A percentile compares a stretch with the other conserved stretches of the same genome.
Conservation (phyloP, 225 moss, liverwort and hornwort species). For the Lunularia cruciata region DNA sequence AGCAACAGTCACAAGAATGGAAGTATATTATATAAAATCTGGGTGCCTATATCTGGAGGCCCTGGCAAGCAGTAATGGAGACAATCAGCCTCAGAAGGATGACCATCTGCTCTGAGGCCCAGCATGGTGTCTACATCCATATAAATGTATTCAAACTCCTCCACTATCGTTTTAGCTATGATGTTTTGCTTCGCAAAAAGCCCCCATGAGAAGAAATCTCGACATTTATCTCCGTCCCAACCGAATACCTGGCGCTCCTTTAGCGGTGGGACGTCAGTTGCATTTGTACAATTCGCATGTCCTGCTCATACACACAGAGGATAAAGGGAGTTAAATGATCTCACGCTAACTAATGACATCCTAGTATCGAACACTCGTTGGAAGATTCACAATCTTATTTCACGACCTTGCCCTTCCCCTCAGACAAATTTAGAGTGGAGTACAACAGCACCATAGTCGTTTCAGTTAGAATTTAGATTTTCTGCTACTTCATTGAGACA, state of each 20-base stretch:
- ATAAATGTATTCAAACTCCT: slow-evolving; percentile 41
- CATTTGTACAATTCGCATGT: slow-evolving; percentile 32
- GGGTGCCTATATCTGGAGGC: slow-evolving; percentile 39
- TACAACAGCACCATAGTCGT: too few species aligned
- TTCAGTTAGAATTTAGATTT: too few species aligned
- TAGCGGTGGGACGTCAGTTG: slow-evolving; percentile 7
- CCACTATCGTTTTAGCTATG: slow-evolving; percentile 42
- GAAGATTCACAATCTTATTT: too few species aligned
- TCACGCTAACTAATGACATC: too few species aligned
- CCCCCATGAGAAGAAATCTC: slow-evolving; percentile 26
- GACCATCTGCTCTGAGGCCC: slow-evolving; percentile 45
- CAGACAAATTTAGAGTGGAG: too few species aligned
- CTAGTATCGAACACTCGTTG: too few species aligned
- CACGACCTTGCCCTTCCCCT: too few species aligned
- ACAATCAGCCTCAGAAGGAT: slow-evolving; percentile 27
- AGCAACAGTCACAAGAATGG: slow-evolving; percentile 6
- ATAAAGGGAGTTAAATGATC: too few species aligned
- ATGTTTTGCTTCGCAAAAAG: slow-evolving; percentile 39
- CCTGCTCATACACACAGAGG: slow-evolving; percentile 11
- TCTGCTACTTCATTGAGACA: too few species aligned
- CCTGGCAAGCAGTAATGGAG: slow-evolving; percentile 56
- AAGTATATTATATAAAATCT: slow-evolving; percentile 50
- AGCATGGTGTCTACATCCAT: slow-evolving; percentile 47
- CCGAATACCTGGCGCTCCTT: slow-evolving; percentile 5
- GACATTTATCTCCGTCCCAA: slow-evolving; percentile 11